phyloP scores from a whole-genome alignment of 495 filamentous ascomycete species.

The Aspergillus biplanus region DNA sequence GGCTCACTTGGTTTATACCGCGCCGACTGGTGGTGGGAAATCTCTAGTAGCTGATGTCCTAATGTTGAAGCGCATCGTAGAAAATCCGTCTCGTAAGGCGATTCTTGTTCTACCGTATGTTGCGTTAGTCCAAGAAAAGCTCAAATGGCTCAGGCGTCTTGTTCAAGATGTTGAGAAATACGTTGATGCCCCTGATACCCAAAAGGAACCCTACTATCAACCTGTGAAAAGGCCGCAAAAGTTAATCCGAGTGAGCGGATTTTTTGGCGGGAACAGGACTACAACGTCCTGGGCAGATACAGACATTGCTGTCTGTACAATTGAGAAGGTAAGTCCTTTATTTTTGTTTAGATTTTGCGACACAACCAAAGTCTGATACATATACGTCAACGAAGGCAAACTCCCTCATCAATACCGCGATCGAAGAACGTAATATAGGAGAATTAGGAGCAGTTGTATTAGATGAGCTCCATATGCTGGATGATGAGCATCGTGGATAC shows the following conservation, averaged over 20 bases:
- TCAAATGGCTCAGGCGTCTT: conserved; percentile 73
- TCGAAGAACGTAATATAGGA: conserved; percentile 70
- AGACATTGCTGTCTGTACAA: conserved; percentile 81
- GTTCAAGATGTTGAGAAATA: conserved; percentile 64
- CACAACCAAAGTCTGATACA: background rate
- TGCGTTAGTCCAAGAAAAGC: conserved; percentile 81
- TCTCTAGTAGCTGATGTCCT: conserved; percentile 77
- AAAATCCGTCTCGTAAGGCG: conserved; percentile 67
- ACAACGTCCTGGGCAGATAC: conserved; percentile 72
- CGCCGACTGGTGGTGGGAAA: conserved; percentile 85
- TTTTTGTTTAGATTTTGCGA: background rate
- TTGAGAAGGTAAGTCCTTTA: conserved; percentile 68
- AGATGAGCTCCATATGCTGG: conserved; percentile 83
- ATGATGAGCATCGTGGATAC: conserved; percentile 79
- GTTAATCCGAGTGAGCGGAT: conserved; percentile 67
- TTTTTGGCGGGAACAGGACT: conserved; percentile 72
- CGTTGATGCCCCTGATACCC: conserved; percentile 32
- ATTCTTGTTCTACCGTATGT: conserved; percentile 82
- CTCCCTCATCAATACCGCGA: conserved; percentile 72
- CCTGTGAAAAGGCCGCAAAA: conserved; percentile 40
- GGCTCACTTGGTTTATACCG: conserved; percentile 77
- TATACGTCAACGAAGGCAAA: conserved; percentile 60
- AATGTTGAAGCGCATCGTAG: conserved; percentile 72
- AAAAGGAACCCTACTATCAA: conserved; percentile 29
- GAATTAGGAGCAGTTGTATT: conserved; percentile 71